Evolutionary conservation across 306 rosid species (phyloP), one percentile per base, ranked within the genome.

Genomic region (Trifolium repens): DNA sequence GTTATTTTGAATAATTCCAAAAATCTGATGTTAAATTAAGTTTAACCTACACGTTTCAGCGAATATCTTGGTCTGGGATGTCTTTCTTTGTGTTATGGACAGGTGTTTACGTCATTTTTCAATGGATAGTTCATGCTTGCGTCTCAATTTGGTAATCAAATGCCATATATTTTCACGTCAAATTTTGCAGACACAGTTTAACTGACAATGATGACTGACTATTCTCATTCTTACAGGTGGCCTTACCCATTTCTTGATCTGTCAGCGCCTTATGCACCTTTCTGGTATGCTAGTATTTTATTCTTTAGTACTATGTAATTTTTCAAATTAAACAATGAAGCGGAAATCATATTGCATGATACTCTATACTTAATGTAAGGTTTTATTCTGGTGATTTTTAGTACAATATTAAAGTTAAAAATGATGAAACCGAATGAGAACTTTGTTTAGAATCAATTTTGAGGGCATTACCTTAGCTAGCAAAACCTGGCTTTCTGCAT

Each of bases 171-270:
- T 7, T 15, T 27, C 43, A 35, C 69, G 37, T 43, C 77, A 35
- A 43, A 59, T 15, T 63, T 68, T 15, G 63, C 40, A 15, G 67
- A 12, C 35, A 72, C n/a, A 15, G 9, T 66, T 73, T 74, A 30
- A 26, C 15, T 39, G 79, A 69, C 40, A 60, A 19, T 14, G 11
- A 37, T 80, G 60, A 72, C 16, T 17, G 42, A 72, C 17, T 17
- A 35, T 72, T 66, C 60, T 63, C 47, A 71, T 86, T 81, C 54
- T 59, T 76, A 34, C 88, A 91, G 98, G 90, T 89, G 97, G 96
- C 97, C 96, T 26, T 89, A 91, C 81, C 96, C 96, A 22, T 88
- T 91, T 83, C 97, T 93, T 68, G 91, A 91, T 84, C 80, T 88
- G 86, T 84, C 93, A 8, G 90, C 82, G n/a, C 82, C 87, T 12